Percentiles rank a stretch among this genome's conserved stretches.
Evolutionary conservation across 352 stramenopile genomes (phyloP).

Genomic region (Saprolegnia parasitica): DNA sequence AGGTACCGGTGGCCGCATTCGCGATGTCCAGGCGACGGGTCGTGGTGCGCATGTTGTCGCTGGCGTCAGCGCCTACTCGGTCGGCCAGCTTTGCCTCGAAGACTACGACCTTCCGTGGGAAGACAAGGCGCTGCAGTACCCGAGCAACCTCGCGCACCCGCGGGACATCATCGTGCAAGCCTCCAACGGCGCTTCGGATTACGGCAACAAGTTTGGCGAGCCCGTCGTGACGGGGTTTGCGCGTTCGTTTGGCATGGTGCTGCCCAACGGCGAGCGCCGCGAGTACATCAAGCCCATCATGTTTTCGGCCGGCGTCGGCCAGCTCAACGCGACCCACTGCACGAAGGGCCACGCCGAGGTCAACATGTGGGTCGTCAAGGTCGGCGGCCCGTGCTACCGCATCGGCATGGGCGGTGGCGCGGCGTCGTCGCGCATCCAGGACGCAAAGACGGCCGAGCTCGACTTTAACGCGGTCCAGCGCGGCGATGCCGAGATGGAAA

Average conservation of each 20-base stretch:
- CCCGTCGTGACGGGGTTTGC: slow-evolving; percentile 98
- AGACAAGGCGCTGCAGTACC: slow-evolving; percentile 88
- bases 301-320: slow-evolving; percentile 97
- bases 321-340: slow-evolving; percentile 92
- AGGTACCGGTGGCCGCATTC: slow-evolving; percentile 95
- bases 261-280: slow-evolving; percentile 92
- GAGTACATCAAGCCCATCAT: slow-evolving; percentile 99
- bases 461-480: slow-evolving; percentile 99
- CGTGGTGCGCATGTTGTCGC: slow-evolving; percentile 94
- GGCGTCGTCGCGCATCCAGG: slow-evolving; percentile 94
- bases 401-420: slow-evolving; percentile 99
- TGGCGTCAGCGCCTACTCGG: slow-evolving; percentile 82
- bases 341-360: slow-evolving; percentile 92
- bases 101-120: slow-evolving; percentile 97
- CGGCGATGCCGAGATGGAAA: slow-evolving; percentile 99
- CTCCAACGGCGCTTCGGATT: slow-evolving; percentile 98
- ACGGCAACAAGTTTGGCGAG: slow-evolving; percentile 99
- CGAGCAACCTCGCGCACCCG: slow-evolving; percentile 84
- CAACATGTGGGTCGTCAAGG: slow-evolving; percentile 97
- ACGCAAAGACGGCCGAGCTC: slow-evolving; percentile 89
- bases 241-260: slow-evolving; percentile 94
- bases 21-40: slow-evolving; percentile 98
- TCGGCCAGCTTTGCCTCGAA: slow-evolving; percentile 95
- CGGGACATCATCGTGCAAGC: slow-evolving; percentile 96
- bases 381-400: slow-evolving; percentile 97